Conservation (phyloP, 129 eudicot species). For the Flaveria ramosissima region DNA sequence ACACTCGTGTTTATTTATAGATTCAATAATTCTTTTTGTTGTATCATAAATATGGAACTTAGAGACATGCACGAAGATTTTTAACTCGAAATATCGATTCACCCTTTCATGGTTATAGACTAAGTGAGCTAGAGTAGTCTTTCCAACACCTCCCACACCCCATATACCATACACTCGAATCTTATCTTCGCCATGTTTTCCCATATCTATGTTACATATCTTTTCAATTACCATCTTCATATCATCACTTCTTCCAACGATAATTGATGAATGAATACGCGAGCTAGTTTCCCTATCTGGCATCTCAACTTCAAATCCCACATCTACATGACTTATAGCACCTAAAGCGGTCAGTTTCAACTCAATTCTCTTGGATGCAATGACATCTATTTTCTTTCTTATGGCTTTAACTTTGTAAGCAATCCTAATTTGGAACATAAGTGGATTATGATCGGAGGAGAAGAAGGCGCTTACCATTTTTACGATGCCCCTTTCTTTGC, state of each 20-base stretch:
- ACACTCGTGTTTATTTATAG: neutral
- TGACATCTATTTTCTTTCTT: neutral
- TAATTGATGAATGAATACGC: neutral
- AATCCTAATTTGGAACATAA: neutral
- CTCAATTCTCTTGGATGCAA: neutral
- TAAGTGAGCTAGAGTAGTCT: slow-evolving; percentile 21
- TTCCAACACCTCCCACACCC: slow-evolving; percentile 26
- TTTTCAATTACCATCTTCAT: neutral
- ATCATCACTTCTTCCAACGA: slow-evolving; percentile 1
- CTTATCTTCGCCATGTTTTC: neutral
- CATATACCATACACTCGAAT: neutral
- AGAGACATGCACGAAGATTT: slow-evolving; percentile 11
- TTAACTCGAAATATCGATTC: slow-evolving; percentile 6
- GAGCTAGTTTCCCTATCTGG: slow-evolving; percentile 5
- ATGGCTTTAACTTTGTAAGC: slow-evolving; percentile 18
- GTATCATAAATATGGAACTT: neutral
- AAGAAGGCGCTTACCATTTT: slow-evolving; percentile 14
- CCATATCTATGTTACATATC: neutral
- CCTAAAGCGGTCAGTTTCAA: neutral
- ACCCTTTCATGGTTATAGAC: slow-evolving; percentile 10
- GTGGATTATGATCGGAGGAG: neutral
- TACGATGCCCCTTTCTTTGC: neutral
- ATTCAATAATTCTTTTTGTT: neutral
- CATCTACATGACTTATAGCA: neutral
- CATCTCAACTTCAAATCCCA: neutral